phyloP scores from a whole-genome alignment of 352 stramenopile species.

The Blastocystis sp. region DNA sequence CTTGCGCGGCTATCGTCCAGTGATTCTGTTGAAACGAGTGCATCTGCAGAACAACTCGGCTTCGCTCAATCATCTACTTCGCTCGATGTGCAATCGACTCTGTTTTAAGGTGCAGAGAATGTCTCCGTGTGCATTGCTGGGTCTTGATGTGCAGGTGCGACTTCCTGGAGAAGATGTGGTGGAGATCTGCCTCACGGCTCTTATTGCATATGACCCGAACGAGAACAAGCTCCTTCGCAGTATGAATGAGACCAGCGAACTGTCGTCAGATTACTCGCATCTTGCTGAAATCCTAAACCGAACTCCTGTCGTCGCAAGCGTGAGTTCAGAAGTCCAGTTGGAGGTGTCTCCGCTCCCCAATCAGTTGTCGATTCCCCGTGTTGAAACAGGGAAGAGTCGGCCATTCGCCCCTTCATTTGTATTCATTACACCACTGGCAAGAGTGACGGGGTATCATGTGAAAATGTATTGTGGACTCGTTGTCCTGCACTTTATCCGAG shows the following conservation, averaged over 20 bases:
- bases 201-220: constrained; percentile 18
- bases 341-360: not conserved
- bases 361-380: not conserved
- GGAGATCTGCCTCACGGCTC: constrained; percentile 14
- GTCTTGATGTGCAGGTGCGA: constrained; percentile 38
- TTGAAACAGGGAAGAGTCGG: not conserved
- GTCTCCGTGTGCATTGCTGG: not conserved
- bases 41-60: not conserved
- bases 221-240: not conserved
- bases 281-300: not conserved
- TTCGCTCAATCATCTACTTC: constrained; percentile 26
- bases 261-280: not conserved
- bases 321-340: not conserved
- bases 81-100: not conserved
- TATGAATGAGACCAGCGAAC: not conserved
- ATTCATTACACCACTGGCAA: constrained; percentile 14
- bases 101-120: constrained; percentile 24
- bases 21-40: constrained; percentile 37
- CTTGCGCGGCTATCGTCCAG: constrained; percentile 1
- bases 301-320: not conserved
- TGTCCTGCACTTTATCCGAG: constrained; percentile 47
- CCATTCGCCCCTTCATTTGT: constrained; percentile 27
- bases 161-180: constrained; percentile 41
- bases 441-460: constrained; percentile 7
- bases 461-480: constrained; percentile 39